Evolutionary conservation across 352 stramenopile species (phyloP).

Genomic region (Globisporangium apiculatum): DNA sequence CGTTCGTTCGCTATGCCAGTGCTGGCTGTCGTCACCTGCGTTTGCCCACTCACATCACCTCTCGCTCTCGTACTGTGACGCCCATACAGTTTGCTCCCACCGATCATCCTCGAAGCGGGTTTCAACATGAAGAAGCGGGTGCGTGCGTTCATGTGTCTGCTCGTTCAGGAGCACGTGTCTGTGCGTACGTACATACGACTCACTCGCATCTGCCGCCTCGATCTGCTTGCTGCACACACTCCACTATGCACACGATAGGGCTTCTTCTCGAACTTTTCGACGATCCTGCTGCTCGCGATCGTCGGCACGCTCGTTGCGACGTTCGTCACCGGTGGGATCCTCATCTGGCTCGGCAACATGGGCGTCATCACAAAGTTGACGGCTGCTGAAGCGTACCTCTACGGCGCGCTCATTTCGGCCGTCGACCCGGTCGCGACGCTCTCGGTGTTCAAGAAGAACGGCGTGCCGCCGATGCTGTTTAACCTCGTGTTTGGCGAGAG

Average conservation of each 20-base stretch:
- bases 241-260: slow-evolving; percentile 23
- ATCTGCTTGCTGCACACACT: too few species aligned
- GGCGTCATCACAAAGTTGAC: slow-evolving; percentile 73
- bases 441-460: slow-evolving; percentile 91
- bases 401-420: slow-evolving; percentile 89
- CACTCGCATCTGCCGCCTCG: too few species aligned
- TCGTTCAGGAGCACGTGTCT: slow-evolving; percentile 3
- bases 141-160: slow-evolving; percentile 12
- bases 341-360: slow-evolving; percentile 71
- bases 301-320: slow-evolving; percentile 74
- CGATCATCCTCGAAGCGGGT: slow-evolving; percentile 81
- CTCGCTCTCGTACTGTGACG: too few species aligned
- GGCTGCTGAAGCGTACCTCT: slow-evolving; percentile 87
- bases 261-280: slow-evolving; percentile 86
- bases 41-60: background rate
- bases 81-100: slow-evolving; percentile 40
- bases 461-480: slow-evolving; percentile 84
- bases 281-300: slow-evolving; percentile 77
- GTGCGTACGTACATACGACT: background rate
- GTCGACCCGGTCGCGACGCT: slow-evolving; percentile 93
- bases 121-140: slow-evolving; percentile 88
- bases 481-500: slow-evolving; percentile 95
- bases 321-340: slow-evolving; percentile 69
- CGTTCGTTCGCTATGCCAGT: too few species aligned
- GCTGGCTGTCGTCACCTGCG: too few species aligned